Base-by-base conservation (phyloP, 2,329 filamentous ascomycete genomes). In the Ophiostoma australiae region DNA sequence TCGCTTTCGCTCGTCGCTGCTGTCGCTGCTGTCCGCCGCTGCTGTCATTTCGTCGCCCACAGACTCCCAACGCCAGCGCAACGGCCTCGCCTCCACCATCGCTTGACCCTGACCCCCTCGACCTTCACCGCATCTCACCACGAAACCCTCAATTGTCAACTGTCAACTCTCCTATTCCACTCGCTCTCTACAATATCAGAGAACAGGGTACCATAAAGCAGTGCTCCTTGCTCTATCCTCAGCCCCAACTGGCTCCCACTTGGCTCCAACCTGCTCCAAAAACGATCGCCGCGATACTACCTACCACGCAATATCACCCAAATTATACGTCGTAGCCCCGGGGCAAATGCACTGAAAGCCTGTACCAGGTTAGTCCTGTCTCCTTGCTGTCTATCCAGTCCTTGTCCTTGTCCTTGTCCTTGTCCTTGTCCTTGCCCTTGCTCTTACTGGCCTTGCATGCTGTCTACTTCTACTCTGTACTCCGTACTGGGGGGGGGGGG, bases 261-360 rank as follows among this genome's bases (percentile, higher is more conserved):
- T 58, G 52, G 52, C 52, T 15, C n/a, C 52, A 58, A 58, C 52
- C 52, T 58, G 13, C 52, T 23, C 52, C 52, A 58, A 58, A 58
- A 27, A 35, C 58, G 58, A 63, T 63, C 58, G 58, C 58, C 58
- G 27, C 58, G 27, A 63, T 63, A 63, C 58, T 33, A 63, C 58
- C 23, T 63, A 33, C 58, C 27, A 63, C 58, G n/a, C 58, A 35
- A 63, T 63, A 63, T 63, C 58, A 63, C 58, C 27, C 58, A 63
- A 20, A 4, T 27, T 63, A 58, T 63, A 63, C 58, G 58, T 63
- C 58, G 58, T 17, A 63, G 58, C 58, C 58, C 58, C 27, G 23
- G 52, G 52, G 52, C n/a, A 27, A 27, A 63, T 63, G 58, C 58
- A 63, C 58, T 63, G 52, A 63, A 63, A 63, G 58, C 58, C 58